Evolutionary conservation across 2,329 filamentous ascomycete species (phyloP), one percentile per base, ranked within the genome.

Genomic region (Clarireedia homoeocarpa): DNA sequence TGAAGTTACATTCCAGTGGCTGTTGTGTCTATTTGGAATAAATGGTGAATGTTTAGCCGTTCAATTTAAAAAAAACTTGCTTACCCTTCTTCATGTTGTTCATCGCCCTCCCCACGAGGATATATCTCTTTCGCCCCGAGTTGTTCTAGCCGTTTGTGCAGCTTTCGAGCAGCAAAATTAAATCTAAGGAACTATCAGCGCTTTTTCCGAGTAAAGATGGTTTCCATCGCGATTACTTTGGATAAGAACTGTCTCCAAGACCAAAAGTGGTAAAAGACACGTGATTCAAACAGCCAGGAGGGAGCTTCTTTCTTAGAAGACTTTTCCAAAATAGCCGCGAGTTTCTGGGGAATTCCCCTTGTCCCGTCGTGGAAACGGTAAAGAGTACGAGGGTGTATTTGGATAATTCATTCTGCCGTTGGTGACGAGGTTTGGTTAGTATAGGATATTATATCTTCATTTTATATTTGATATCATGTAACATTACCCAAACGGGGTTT

Each of bases 161-260:
- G 77, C 72, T 96, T 95, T 50, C 91, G 82, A 47, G 88, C 88
- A 17, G 92, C 91, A 83, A 89, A 96, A 73, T 99, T 99, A 72
- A 90, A 96, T 66, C 88, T 92, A 59, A 14, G n/a, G 36, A 10
- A 4, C 5, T 1, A 5, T 40, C 24, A 17, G 3, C 36, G 3
- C 6, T 23, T 24, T 15, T 23, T 10, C 0, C 15, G 6, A 9
- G 23, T n/a, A 40, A 40, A 34, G 10, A 30, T 14, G 5, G 5
- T 15, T 48, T 38, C 4, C 38, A 36, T 47, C 38, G 24, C 56
- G 69, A 80, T 62, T 75, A 94, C 85, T 95, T 92, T 55, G 87
- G 80, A 76, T 99, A 99, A 1, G 91, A 95, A 67, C 88, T 96
- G 71, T 99, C 94, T 0, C 94, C 94, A 1, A 97, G 78, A 0